Conservation (phyloP, 139 green algal genomes). For the Edaphochlamys debaryana region DNA sequence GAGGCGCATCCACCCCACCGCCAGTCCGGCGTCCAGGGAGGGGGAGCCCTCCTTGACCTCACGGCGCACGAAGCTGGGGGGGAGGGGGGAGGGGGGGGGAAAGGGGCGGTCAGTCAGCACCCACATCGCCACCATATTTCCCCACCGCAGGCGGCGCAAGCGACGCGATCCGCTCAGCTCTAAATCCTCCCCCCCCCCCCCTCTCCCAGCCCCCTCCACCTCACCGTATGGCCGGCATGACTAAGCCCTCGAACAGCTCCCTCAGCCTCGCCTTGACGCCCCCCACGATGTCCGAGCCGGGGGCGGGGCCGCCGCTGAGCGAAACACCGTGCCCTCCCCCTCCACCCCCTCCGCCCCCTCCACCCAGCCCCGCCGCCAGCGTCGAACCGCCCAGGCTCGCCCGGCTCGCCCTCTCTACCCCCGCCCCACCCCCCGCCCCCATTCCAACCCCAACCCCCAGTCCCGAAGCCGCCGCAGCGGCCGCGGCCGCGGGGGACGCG, state of each 20-base stretch:
- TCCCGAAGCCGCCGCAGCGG: too few relatives aligned
- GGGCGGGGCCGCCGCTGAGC: background rate
- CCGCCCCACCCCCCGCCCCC: too few relatives aligned
- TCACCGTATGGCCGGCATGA: conserved; percentile 27
- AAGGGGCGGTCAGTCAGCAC: too few relatives aligned
- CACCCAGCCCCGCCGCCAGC: background rate
- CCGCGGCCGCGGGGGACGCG: too few relatives aligned
- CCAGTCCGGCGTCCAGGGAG: conserved; percentile 48
- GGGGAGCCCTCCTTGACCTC: conserved; percentile 71
- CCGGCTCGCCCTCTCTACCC: too few relatives aligned
- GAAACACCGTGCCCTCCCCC: background rate
- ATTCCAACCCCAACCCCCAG: too few relatives aligned
- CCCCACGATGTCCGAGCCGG: background rate
- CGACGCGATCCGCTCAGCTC: too few relatives aligned
- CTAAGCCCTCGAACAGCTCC: conserved; percentile 33
- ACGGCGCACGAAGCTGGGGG: conserved; percentile 67
- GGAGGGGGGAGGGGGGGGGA: background rate
- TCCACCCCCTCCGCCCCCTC: too few relatives aligned
- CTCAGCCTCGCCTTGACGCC: conserved; percentile 7
- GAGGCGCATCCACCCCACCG: conserved; percentile 40
- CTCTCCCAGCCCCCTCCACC: background rate
- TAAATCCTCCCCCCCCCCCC: too few relatives aligned
- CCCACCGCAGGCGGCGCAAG: too few relatives aligned
- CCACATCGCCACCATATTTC: too few relatives aligned
- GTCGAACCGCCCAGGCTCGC: background rate